Evolutionary conservation across 495 filamentous ascomycete species (phyloP), one percentile per base, ranked within the genome.

Genomic region (Penicillium waksmanii): DNA sequence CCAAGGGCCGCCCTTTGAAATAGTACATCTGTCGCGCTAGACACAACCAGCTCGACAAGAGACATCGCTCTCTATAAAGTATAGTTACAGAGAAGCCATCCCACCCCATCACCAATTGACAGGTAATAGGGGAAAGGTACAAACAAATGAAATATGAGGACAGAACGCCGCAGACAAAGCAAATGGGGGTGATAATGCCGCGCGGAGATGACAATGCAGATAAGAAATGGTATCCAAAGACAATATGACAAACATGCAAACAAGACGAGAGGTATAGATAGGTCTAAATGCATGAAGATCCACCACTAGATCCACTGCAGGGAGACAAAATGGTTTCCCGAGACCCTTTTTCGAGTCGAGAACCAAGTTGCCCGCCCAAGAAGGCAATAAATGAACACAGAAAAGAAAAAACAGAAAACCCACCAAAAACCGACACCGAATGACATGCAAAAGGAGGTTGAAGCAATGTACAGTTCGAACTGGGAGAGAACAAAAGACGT

Each of bases 391-490:
- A 35, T 31, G 38, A 27, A 46, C 9, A 49, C 40, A 49, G 15
- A 42, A 35, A 43, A 33, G 50, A 31, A 43, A 33, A 53, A 31
- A 31, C 49, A n/a, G 50, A 47, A 57, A 57, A 58, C 53, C 48
- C 50, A 51, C 61, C 64, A 23, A 31, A 31, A 23, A 64, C 56
- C 43, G 52, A 66, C 66, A 59, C 66, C 66, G 43, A 54, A 57
- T 58, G 35, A 63, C 54, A 71, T 70, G 66, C 66, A 71, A 65
- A 60, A 67, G 54, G 56, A 55, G 56, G 53, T 56, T 27, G 53
- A 68, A 62, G 61, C 60, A 64, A 68, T 69, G 61, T 62, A 66
- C 66, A 66, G 49, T 60, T 55, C 53, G 34, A 62, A 49, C 17
- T 38, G 44, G 44, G 19, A 43, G 40, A 34, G 54, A 58, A 55